A percentile compares a stretch with the other conserved stretches of the same genome.
Evolutionary conservation across 345 rosid genomes (phyloP).

Genomic region (Litchi chinensis): DNA sequence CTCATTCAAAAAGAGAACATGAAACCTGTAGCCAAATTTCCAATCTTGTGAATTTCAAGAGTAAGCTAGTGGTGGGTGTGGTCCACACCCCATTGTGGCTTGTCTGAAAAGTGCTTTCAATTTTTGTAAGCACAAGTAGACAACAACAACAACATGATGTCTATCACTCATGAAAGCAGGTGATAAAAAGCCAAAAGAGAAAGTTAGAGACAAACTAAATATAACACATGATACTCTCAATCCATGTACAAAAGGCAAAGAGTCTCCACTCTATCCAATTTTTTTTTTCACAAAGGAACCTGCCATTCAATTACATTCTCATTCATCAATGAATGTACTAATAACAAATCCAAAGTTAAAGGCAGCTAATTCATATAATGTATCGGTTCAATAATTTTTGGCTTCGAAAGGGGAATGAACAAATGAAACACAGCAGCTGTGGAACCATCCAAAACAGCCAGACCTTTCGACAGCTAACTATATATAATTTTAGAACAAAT

Average conservation of each 20-base stretch:
- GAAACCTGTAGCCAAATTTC: constrained; percentile 1
- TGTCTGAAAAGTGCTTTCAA: constrained; percentile 13
- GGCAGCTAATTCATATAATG: constrained; percentile 18
- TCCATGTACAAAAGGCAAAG: constrained; percentile 15
- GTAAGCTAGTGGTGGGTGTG: background rate
- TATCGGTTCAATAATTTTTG: constrained; percentile 3
- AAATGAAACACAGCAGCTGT: background rate
- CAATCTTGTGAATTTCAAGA: too few species aligned
- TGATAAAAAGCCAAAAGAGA: constrained; percentile 1
- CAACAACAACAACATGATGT: background rate
- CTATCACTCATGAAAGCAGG: constrained; percentile 5
- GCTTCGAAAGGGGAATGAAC: background rate
- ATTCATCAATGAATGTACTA: background rate
- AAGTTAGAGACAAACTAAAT: constrained; percentile 8
- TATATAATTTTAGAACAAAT: constrained; percentile 11
- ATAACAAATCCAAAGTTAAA: constrained; percentile 17
- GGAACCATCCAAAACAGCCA: constrained; percentile 12
- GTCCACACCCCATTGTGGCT: constrained; percentile 9
- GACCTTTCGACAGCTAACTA: constrained; percentile 21
- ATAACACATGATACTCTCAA: constrained; percentile 7
- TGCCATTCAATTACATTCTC: constrained; percentile 13
- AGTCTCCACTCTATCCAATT: constrained; percentile 17
- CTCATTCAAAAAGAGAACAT: constrained; percentile 10
- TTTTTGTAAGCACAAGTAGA: background rate
- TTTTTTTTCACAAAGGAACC: constrained; percentile 13